Evolutionary conservation across 148 eudicot species (phyloP), one percentile per base, ranked within the genome.

Genomic region (Spergularia marina): DNA sequence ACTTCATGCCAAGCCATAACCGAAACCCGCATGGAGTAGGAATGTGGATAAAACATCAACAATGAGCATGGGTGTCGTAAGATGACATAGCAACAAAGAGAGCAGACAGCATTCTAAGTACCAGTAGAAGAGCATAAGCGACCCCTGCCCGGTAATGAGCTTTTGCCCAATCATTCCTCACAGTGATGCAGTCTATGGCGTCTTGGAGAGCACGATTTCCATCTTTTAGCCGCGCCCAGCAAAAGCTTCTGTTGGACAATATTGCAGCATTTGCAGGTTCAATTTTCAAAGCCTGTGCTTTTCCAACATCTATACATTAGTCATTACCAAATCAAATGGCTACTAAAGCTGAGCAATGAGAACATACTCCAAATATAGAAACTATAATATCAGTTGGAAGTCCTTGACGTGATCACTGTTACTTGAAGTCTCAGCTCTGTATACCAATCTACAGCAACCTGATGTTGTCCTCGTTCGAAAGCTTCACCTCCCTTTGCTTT

Each of bases 61-160:
- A 44, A 44, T 44, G 49, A 6, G 49, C 49, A 44, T 6, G 36
- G 12, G 36, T 25, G 30, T 11, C 10, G 36, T 20, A 10, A 61
- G 12, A 20, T 20, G 11, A 61, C 36, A 20, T 7, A 61, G 30
- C 36, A 57, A 49, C 20, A 54, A 23, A 54, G 8, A 25, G 34
- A 30, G 12, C 5, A 7, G 5, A 44, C 41, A 13, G 2, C 15
- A 58, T 54, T 25, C 10, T 5, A 23, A 2, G 5, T 74, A 74
- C 77, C n/a, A n/a, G 63, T 13, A 54, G 55, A 53, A 65, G 71
- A n/a, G 18, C 59, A 11, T 12, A 65, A 36, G 77, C 77, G 12
- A 74, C 62, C 53, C 77, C 77, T 52, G 63, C 63, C 5, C 77
- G 71, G n/a, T 74, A 74, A 74, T 74, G 71, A 12, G 71, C 77